Base-by-base conservation (phyloP, 2,329 filamentous ascomycete species). In the Beauveria rudraprayagi region DNA sequence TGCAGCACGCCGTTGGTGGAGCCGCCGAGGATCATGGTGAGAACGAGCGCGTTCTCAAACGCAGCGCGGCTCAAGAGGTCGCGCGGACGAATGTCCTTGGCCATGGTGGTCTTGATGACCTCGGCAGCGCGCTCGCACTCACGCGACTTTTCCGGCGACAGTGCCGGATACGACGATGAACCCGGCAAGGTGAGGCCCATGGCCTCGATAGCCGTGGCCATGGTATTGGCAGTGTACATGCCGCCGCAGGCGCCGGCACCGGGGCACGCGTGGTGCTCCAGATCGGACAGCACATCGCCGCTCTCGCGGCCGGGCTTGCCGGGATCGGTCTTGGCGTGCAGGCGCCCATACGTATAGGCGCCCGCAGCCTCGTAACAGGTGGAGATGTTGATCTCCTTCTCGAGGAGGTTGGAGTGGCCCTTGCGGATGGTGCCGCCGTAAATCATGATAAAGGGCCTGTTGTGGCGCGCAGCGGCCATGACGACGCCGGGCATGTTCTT, bases 401-500 rank as follows among this genome's bases (percentile, higher is more conserved):
- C 84, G 28, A 96, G 81, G 2, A 92, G 81, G 56, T 84, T 77
- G 0, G 88, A 92, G 73, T 91, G 90, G n/a, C 92, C 93, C 64
- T 91, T 91, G 70, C 87, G 86, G 69, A 96, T 97, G 17, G 91
- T 90, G 44, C 93, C 93, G 56, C 93, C 93, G 72, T 97, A 97
- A 63, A 97, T 88, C 92, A 97, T 96, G 71, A 97, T 79, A 53
- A 91, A 94, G 4, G 93, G 93, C 10, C 93, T 84, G 75, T 97
- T 97, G 76, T 95, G 91, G 61, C 93, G 84, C 16, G 90, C 91
- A 70, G 94, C 92, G 0, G 90, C 92, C 87, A 96, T 96, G 65
- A 94, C 80, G 17, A 90, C 88, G 65, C 92, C 92, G 0, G 92
- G 92, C 93, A 97, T 97, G 74, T 97, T 97, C 83, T 97, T 97